phyloP scores from a whole-genome alignment of 345 rosid genomes.

The Eucalyptus cloeziana region DNA sequence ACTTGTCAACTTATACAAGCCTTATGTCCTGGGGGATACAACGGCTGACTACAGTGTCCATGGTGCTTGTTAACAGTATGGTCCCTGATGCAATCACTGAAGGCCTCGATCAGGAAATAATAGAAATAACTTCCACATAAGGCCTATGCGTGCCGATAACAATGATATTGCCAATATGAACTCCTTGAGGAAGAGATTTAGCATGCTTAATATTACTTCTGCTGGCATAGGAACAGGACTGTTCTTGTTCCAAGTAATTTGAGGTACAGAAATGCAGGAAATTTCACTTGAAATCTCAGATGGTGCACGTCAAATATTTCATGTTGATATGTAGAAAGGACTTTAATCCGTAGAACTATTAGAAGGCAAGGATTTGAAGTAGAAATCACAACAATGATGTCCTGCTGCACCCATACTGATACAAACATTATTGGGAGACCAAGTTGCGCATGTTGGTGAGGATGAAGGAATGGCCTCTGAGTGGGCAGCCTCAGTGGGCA shows the following conservation, averaged over 20 bases:
- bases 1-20: conserved; percentile 70
- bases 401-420: conserved; percentile 95
- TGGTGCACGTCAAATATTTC: conserved; percentile 74
- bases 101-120: conserved; percentile 50
- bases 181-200: conserved; percentile 43
- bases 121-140: conserved; percentile 79
- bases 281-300: conserved; percentile 62
- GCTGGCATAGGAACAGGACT: conserved; percentile 13
- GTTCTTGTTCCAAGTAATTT: conserved; percentile 29
- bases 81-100: conserved; percentile 64
- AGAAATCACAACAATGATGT: conserved; percentile 53
- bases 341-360: conserved; percentile 60
- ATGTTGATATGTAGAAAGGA: conserved; percentile 30
- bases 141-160: conserved; percentile 90
- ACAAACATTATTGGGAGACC: conserved; percentile 62
- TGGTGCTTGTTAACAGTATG: conserved; percentile 43
- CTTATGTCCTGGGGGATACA: conserved; percentile 95
- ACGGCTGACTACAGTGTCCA: conserved; percentile 64
- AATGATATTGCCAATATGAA: conserved; percentile 51
- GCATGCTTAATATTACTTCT: conserved; percentile 6
- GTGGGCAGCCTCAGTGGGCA: conserved; percentile 77
- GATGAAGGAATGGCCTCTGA: conserved; percentile 3
- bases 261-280: conserved; percentile 76
- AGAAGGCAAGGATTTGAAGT: conserved; percentile 24
- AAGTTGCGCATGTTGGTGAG: conserved; percentile 36